Base-by-base conservation (phyloP, 495 filamentous ascomycete species). In the Podospora didyma region DNA sequence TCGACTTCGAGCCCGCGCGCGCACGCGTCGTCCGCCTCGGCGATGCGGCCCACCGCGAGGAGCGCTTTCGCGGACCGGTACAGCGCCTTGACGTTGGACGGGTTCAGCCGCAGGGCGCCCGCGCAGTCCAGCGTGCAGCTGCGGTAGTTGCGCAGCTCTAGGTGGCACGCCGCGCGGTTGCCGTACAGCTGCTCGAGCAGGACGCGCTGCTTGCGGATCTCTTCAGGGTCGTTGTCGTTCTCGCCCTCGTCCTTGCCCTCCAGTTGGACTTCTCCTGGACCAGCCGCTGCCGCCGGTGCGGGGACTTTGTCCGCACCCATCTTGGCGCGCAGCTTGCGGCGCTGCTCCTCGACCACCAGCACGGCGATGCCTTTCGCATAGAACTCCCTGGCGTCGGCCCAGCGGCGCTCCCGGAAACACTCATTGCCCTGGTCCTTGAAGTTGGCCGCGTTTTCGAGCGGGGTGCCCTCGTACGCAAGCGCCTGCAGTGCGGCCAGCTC, bases 391-490 rank as follows among this genome's bases (percentile, higher is more conserved):
- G 90, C 94, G 69, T 97, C 91, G 17, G 73, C 75, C 86, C 87
- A 97, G 46, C 81, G 75, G 70, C 86, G 86, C 55, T 75, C 79
- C 55, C 79, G 78, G 60, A 91, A 95, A 56, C 82, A 84, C 56
- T 97, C 94, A 67, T 97, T 98, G 16, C 95, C 92, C 56, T 89
- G 88, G 67, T 92, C 86, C 63, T 90, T 87, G 75, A 92, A 96
- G 59, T 86, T 86, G 42, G 78, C 69, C 12, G 83, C 86, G 39
- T 92, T 85, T 67, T 98, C 95, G 12, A 82, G 79, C 10, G 89
- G 83, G 0, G 90, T 92, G 44, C 94, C 95, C 69, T 98, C 94
- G 63, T 96, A 96, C 31, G 90, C 89, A 12, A 98, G 75, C 2
- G 95, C 95, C 59, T 87, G 86, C 31, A 98, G 72, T 0, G 95